Conservation (phyloP, 1,284 basidiomycete genomes). For the Puccinia coronata region DNA sequence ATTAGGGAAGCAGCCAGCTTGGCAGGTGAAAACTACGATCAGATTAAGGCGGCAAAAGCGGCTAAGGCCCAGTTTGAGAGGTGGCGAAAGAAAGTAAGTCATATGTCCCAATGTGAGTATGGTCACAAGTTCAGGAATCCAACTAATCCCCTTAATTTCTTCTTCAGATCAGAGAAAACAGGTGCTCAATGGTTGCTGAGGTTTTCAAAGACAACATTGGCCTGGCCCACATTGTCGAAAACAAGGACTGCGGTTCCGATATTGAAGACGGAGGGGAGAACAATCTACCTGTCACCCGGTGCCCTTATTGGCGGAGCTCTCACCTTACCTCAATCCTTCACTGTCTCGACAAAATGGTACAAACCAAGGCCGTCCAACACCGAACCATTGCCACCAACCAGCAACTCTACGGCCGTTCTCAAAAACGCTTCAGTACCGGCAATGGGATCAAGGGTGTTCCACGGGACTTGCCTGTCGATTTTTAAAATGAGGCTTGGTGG, state of each 20-base stretch:
- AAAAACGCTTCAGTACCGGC: no score
- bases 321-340: no score
- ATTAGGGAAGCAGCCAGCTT: background rate
- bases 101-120: no score
- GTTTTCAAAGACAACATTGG: background rate
- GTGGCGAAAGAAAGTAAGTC: no score
- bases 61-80: no score
- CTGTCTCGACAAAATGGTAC: background rate
- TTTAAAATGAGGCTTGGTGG: no score
- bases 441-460: background rate
- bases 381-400: no score
- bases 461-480: constrained; percentile 1
- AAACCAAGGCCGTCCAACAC: no score
- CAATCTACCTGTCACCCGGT: background rate
- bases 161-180: no score
- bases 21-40: background rate
- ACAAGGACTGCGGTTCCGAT: no score
- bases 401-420: no score
- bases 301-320: background rate
- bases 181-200: background rate
- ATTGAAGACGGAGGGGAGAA: background rate
- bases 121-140: background rate
- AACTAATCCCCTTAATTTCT: no score
- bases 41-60: background rate
- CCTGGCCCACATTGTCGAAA: background rate